Conservation (phyloP, 768 basidiomycete genomes). For the Auricularia heimuer region DNA sequence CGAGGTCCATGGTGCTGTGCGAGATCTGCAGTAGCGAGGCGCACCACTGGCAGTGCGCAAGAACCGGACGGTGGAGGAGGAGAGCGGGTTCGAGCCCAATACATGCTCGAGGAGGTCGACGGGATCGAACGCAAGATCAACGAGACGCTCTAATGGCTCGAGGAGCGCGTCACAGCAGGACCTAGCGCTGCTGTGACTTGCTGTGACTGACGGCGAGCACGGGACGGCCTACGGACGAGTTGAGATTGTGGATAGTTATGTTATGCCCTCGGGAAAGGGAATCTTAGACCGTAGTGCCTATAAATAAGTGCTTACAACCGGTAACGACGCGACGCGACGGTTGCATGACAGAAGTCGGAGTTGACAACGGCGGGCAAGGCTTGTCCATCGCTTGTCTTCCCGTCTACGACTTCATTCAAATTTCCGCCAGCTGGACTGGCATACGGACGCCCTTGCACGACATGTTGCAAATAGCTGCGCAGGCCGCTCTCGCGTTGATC, state of each 20-base stretch:
- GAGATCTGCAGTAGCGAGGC: conserved; percentile 62
- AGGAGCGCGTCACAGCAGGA: conserved; percentile 75
- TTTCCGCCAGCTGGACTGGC: background rate
- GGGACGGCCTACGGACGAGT: background rate
- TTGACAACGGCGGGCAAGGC: too few species aligned
- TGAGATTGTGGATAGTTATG: background rate
- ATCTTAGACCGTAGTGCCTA: too few species aligned
- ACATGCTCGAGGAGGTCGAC: conserved; percentile 80
- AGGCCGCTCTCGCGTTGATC: background rate
- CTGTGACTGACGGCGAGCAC: conserved; percentile 34
- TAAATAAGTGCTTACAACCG: too few species aligned
- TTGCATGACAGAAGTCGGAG: too few species aligned
- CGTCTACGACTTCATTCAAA: background rate
- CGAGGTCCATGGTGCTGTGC: conserved; percentile 76
- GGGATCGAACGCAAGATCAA: conserved; percentile 66
- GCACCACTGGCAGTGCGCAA: conserved; percentile 60
- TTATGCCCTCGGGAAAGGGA: too few species aligned
- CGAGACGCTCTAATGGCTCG: conserved; percentile 78
- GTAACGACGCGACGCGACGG: too few species aligned
- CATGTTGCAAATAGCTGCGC: background rate
- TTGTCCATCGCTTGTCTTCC: too few species aligned
- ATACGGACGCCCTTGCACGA: background rate
- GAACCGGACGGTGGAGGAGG: conserved; percentile 61
- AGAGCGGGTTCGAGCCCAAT: conserved; percentile 56
- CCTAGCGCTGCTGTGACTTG: conserved; percentile 72